Evolutionary conservation across 2,329 filamentous ascomycete species (phyloP).

Genomic region (Colletotrichum sp.): DNA sequence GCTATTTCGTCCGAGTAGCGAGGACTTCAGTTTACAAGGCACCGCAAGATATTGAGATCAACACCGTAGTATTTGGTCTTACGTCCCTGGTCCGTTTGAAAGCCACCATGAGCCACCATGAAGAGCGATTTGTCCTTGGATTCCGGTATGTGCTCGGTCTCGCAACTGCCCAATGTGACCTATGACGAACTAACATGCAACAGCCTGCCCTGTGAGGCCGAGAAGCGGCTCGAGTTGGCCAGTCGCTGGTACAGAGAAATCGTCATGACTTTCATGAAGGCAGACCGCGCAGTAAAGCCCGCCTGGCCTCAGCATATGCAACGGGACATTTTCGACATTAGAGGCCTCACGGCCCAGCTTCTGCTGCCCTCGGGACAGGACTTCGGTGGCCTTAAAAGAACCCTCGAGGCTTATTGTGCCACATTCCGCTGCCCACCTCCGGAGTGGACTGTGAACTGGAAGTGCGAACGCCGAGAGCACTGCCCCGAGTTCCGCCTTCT

Average conservation of each 20-base stretch:
- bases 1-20: slow-evolving; percentile 56
- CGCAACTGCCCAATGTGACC: slow-evolving; percentile 22
- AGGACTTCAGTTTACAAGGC: slow-evolving; percentile 46
- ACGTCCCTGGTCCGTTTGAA: slow-evolving; percentile 57
- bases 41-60: slow-evolving; percentile 53
- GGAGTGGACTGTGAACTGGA: slow-evolving; percentile 58
- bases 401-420: slow-evolving; percentile 59
- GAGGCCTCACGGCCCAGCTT: slow-evolving; percentile 56
- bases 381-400: slow-evolving; percentile 59
- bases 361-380: slow-evolving; percentile 60
- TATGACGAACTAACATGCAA: slow-evolving; percentile 15
- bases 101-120: slow-evolving; percentile 54
- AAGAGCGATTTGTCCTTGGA: slow-evolving; percentile 60
- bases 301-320: slow-evolving; percentile 64
- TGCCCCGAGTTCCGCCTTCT: slow-evolving; percentile 61
- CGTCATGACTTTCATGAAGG: slow-evolving; percentile 58
- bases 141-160: slow-evolving; percentile 50
- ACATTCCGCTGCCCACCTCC: slow-evolving; percentile 56
- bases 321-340: slow-evolving; percentile 56
- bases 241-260: slow-evolving; percentile 61
- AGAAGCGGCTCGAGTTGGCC: slow-evolving; percentile 54
- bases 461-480: slow-evolving; percentile 46
- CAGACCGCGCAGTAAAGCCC: slow-evolving; percentile 61
- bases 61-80: slow-evolving; percentile 55
- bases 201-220: slow-evolving; percentile 23